Evolutionary conservation across 1,139 yeast species (phyloP), one percentile per base, ranked within the genome.

Genomic region (Yamadazyma epiphylla): DNA sequence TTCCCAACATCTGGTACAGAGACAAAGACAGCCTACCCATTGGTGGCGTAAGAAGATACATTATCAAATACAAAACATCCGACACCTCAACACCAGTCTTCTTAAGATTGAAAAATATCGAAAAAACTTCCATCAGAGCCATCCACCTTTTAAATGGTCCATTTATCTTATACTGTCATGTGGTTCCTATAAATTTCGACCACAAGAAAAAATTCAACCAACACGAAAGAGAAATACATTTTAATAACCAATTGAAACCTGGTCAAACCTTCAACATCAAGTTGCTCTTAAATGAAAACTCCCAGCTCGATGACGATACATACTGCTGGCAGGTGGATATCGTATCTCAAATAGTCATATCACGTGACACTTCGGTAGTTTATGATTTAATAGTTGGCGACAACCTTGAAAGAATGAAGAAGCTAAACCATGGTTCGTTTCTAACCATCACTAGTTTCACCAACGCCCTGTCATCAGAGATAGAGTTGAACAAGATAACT

Each of bases 321-420:
- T 80, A 80, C 45, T 70, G 73, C 11, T 91, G 96, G 97, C 61
- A 74, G 2, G 74, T 91, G 3, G 96, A 91, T 49, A 74, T 91
- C 4, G 67, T 82, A 5, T 81, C 94, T 22, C 97, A 91, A 48
- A 79, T 85, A 37, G 63, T 91, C 14, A 86, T 91, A 50, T 79
- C 85, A 9, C 64, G 77, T 2, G 67, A 76, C 9, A 77, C 94
- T 0, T 74, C 71, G 19, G 75, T 85, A 4, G 67, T 74, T 12
- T 88, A 77, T 56, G 95, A 86, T 45, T 43, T 89, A 2, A 48
- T 74, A 38, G 53, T 89, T 3, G 85, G 82, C 2, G 59, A 54
- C 31, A 60, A 67, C 39, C 42, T 58, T 25, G 36, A 41, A 11
- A 37, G 35, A 8, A 52, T 68, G 64, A 63, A 60, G 35, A 53